Evolutionary conservation across 1,284 basidiomycete genomes (phyloP), one percentile per base, ranked within the genome.

Genomic region (Vanrija sp.): DNA sequence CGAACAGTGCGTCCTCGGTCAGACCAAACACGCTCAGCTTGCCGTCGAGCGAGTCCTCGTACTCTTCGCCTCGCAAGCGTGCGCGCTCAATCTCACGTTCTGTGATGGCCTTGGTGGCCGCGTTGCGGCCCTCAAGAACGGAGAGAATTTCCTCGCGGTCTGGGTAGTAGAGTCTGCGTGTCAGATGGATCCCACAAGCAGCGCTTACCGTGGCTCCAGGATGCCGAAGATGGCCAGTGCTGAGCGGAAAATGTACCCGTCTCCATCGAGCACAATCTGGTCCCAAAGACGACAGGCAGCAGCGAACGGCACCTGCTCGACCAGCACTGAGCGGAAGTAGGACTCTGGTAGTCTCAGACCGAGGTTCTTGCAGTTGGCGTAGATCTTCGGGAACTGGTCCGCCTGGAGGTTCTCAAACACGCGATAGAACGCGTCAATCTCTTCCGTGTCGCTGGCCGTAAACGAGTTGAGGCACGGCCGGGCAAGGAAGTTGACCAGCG

Each of bases 301-400:
- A 65, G 92, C 90, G 67, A 94, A 90, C 1, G 89, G 89, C 10
- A 95, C 80, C 67, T 94, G 90, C 65, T 93, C 84, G 23, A 94
- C 79, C 72, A 94, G 92, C 18, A 94, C 75, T 0, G 91, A 85
- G 46, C 88, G 75, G 45, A 97, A 75, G 88, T 91, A 96, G 7
- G 72, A 71, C 45, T 74, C 67, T 1, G 73, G 75, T 14, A 78
- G 54, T 40, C 61, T 62, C 21, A 75, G 48, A 6, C 73, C 71
- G 0, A 74, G 87, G 68, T 92, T 89, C 72, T 94, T 93, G 78
- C 94, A 94, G 78, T 95, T 95, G 76, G 93, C 93, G 74, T 91
- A 95, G 64, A 93, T 90, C 79, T 92, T 95, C 0, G 95, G 95
- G 86, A 97, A 94, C 44, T 51, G 57, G 57, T 74, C 72, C 12